These are phyloP conservation scores for Sphagnum fallax DNA, from an alignment of 228 moss, liverwort and hornwort genomes.

Conservation along the genomic window DNA sequence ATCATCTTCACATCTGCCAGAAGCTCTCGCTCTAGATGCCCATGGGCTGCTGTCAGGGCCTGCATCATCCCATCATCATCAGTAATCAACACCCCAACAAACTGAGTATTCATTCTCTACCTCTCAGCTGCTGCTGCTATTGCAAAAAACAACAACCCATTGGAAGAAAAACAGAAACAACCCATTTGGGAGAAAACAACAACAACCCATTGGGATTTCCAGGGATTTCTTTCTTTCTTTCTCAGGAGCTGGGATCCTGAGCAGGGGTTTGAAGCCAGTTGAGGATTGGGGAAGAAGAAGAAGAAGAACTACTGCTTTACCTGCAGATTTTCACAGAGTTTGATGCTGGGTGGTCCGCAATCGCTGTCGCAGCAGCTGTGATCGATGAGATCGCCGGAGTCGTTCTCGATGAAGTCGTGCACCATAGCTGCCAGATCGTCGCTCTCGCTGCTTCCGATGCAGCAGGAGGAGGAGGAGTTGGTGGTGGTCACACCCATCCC, in stretches of 20 bases:
- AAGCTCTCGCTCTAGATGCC: slow-evolving; percentile 50
- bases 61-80: slow-evolving; percentile 11
- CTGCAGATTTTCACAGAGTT: slow-evolving; percentile 46
- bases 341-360: slow-evolving; percentile 28
- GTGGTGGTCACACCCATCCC: background rate
- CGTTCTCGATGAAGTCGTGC: slow-evolving; percentile 57
- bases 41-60: slow-evolving; percentile 59
- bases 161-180: background rate
- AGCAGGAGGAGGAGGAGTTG: slow-evolving; percentile 9
- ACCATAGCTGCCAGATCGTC: slow-evolving; percentile 71
- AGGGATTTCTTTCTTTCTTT: no score
- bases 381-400: slow-evolving; percentile 29
- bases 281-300: no score
- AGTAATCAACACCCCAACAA: background rate
- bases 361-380: slow-evolving; percentile 40
- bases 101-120: background rate
- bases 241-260: no score
- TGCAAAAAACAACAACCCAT: background rate
- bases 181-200: background rate
- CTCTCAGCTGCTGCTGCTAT: background rate
- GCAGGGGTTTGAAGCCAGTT: no score
- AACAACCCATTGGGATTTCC: background rate
- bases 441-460: slow-evolving; percentile 39
- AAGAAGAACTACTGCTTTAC: slow-evolving; percentile 12
- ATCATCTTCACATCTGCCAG: slow-evolving; percentile 42